phyloP scores from a whole-genome alignment of 2,329 filamentous ascomycete genomes.

The Alternaria atra region DNA sequence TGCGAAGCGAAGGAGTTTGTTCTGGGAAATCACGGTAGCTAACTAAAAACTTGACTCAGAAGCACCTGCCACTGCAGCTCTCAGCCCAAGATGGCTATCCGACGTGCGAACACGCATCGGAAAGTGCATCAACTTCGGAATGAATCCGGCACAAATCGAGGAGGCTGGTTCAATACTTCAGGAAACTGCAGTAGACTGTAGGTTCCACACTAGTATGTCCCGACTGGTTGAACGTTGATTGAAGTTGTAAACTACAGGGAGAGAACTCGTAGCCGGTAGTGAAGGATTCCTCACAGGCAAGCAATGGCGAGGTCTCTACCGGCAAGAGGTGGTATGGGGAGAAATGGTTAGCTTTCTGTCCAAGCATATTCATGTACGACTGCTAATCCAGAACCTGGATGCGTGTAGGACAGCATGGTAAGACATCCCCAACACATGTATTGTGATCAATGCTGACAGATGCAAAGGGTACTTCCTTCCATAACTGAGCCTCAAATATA shows the following conservation, averaged over 20 bases:
- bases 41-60: not conserved
- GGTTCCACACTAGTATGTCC: not conserved
- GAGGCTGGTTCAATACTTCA: constrained; percentile 68
- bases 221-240: not conserved
- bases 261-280: constrained; percentile 74
- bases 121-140: constrained; percentile 78
- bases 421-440: constrained; percentile 33
- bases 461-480: constrained; percentile 18
- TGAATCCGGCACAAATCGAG: constrained; percentile 65
- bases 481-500: not conserved
- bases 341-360: constrained; percentile 73
- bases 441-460: constrained; percentile 10
- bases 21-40: not conserved
- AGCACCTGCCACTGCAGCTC: constrained; percentile 12
- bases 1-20: not conserved
- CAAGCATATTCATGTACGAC: not conserved
- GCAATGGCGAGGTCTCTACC: constrained; percentile 69
- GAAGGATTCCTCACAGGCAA: constrained; percentile 77
- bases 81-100: constrained; percentile 71
- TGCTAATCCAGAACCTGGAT: constrained; percentile 38
- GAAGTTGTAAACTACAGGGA: constrained; percentile 47
- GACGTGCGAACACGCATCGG: constrained; percentile 73
- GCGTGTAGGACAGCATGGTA: constrained; percentile 63
- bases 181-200: constrained; percentile 69
- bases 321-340: constrained; percentile 79